These are phyloP conservation scores for Wickerhamiella kurtzmanii DNA, from an alignment of 805 yeast genomes.

Conservation along the genomic window DNA sequence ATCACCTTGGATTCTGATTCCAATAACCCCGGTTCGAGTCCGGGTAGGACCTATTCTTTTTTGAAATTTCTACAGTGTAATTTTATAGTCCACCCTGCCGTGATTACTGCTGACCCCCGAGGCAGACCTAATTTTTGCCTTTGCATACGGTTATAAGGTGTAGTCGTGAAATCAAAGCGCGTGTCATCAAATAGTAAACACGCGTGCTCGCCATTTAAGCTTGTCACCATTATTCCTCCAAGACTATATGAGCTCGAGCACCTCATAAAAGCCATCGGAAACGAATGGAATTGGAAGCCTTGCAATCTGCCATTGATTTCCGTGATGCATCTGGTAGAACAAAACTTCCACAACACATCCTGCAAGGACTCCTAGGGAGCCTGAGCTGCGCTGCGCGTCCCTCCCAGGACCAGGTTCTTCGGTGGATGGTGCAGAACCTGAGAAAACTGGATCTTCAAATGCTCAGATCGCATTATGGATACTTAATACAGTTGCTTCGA, in stretches of 20 bases:
- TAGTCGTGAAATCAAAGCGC: no score
- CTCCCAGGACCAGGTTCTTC: not conserved
- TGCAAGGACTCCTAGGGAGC: not conserved
- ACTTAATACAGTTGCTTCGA: not conserved
- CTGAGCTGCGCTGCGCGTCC: not conserved
- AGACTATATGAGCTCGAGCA: no score
- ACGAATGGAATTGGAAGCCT: not conserved
- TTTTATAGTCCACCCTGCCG: no score
- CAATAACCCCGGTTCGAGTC: conserved; percentile 29
- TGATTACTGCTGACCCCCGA: no score
- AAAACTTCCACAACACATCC: not conserved
- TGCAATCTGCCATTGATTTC: not conserved
- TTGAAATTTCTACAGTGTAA: no score
- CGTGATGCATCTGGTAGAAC: not conserved
- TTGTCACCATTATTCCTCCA: no score
- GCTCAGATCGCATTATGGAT: not conserved
- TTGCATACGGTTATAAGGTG: no score
- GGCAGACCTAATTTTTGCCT: no score
- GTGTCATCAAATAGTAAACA: no score
- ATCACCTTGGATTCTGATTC: conserved; percentile 24
- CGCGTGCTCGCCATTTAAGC: no score
- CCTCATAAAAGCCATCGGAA: not conserved
- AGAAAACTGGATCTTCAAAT: not conserved
- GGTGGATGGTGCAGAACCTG: not conserved
- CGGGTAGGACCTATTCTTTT: conserved; percentile 25